Base-by-base conservation (phyloP, 2,329 filamentous ascomycete species). In the Proliferodiscus dingleyae region DNA sequence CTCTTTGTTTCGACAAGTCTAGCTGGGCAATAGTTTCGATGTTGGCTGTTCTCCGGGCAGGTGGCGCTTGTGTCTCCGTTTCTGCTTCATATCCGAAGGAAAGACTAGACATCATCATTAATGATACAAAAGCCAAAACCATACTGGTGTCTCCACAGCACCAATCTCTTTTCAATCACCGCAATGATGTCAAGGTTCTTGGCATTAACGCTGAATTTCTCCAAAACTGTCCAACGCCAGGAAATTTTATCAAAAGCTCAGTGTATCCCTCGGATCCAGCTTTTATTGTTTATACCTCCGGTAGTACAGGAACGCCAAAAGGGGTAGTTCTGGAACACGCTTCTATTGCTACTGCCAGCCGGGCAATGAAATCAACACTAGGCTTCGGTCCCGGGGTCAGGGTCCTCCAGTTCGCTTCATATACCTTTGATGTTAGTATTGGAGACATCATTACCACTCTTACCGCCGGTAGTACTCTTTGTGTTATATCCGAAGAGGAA, bases 251-350 rank as follows among this genome's bases (percentile, higher is more conserved):
- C n/a, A n/a, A n/a, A n/a, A n/a, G n/a, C n/a, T n/a, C n/a, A n/a
- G n/a, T n/a, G n/a, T n/a, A n/a, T 6, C 41, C 50, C 11, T 36
- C 19, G 13, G 41, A 47, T 37, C 40, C 39, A 2, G 42, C 43
- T 9, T 74, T 70, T 43, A 22, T 73, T 0, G 67, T 65, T 37
- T 73, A 71, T 46, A 73, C 71, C 0, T 72, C 68, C 2, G 70
- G 70, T 0, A 66, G 65, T 5, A 71, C 69, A 2, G 70, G 71
- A 2, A 59, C 53, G 2, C 70, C 70, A 0, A 73, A 73, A 52
- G 68, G 64, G 0, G 29, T 40, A 3, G 37, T 57, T 3, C 38
- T 54, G 10, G 43, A 46, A 24, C 52, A 52, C 34, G 43, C 50
- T 8, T 66, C 16, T 87, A 88, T 2, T 71, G 75, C 26, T 37